Evolutionary conservation across 2,329 filamentous ascomycete genomes (phyloP).

Genomic region (Annulohypoxylon truncatum): DNA sequence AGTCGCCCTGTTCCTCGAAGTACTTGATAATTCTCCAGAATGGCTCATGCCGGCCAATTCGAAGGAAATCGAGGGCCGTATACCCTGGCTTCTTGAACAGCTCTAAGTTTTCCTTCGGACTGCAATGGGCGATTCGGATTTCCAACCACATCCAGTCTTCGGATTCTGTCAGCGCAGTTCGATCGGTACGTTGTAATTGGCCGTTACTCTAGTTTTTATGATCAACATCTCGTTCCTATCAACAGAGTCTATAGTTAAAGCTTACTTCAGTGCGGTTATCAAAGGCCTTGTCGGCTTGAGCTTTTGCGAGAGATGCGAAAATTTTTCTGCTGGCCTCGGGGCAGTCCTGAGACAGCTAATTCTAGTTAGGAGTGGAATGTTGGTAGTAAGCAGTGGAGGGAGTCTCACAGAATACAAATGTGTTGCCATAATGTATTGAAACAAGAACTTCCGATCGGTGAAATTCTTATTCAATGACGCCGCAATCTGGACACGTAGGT

Average conservation of each 20-base stretch:
- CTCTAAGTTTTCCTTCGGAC: constrained; percentile 37
- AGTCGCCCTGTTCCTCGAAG: constrained; percentile 31
- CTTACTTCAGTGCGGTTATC: constrained; percentile 36
- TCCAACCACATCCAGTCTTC: constrained; percentile 45
- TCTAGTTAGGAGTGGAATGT: constrained; percentile 12
- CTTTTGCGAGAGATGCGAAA: constrained; percentile 60
- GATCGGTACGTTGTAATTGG: neutral
- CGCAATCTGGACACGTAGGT: constrained; percentile 61
- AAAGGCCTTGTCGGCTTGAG: constrained; percentile 44
- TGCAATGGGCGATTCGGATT: constrained; percentile 38
- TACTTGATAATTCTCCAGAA: constrained; percentile 37
- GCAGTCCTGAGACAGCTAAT: constrained; percentile 44
- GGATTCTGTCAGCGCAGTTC: constrained; percentile 31
- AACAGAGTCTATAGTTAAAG: neutral
- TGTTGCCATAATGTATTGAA: constrained; percentile 66
- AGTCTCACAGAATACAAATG: constrained; percentile 63
- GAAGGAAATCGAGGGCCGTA: constrained; percentile 41
- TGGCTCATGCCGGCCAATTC: constrained; percentile 34
- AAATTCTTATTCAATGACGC: constrained; percentile 64
- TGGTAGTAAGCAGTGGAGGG: neutral
- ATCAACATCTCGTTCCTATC: neutral
- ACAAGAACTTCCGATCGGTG: constrained; percentile 61
- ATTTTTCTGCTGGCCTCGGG: constrained; percentile 62
- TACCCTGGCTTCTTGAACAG: constrained; percentile 37
- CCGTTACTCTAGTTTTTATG: constrained; percentile 22